These are phyloP conservation scores for Venturia oleaginea DNA, from an alignment of 2,329 filamentous ascomycete species.

Conservation along the genomic window DNA sequence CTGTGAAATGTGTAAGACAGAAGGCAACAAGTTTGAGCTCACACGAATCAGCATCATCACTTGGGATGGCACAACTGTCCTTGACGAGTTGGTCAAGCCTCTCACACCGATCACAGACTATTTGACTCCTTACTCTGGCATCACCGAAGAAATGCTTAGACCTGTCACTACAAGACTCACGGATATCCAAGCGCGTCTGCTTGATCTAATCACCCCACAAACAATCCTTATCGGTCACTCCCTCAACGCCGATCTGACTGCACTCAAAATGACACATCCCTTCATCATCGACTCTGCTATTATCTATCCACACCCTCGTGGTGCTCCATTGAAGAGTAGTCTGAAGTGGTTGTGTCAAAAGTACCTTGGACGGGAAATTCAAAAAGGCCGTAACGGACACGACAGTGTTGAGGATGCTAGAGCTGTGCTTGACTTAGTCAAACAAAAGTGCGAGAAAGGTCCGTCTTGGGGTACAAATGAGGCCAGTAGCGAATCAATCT, in stretches of 20 bases:
- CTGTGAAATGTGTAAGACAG: conserved; percentile 95
- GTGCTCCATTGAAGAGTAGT: conserved; percentile 79
- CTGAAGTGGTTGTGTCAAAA: conserved; percentile 84
- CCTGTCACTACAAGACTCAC: conserved; percentile 71
- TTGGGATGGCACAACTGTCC: conserved; percentile 73
- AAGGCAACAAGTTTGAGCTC: conserved; percentile 68
- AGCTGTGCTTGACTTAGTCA: conserved; percentile 85
- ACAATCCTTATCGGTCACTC: conserved; percentile 75
- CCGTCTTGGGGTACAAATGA: conserved; percentile 76
- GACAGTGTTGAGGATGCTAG: conserved; percentile 88
- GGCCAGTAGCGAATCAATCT: conserved; percentile 75
- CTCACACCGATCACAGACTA: conserved; percentile 84
- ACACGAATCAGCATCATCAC: conserved; percentile 79
- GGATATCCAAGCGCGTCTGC: conserved; percentile 73
- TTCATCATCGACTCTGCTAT: conserved; percentile 90
- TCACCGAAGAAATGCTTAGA: conserved; percentile 76
- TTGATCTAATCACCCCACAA: conserved; percentile 60
- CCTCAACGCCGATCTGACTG: conserved; percentile 73
- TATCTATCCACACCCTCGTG: conserved; percentile 81
- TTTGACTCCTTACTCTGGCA: conserved; percentile 76
- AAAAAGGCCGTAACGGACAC: conserved; percentile 71
- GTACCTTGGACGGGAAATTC: conserved; percentile 78
- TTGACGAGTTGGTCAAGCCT: conserved; percentile 91
- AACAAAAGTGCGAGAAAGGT: conserved; percentile 92
- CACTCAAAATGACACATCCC: conserved; percentile 78